Evolutionary conservation across 768 basidiomycete genomes (phyloP).

Genomic region (Hygrophorus pudorinus): DNA sequence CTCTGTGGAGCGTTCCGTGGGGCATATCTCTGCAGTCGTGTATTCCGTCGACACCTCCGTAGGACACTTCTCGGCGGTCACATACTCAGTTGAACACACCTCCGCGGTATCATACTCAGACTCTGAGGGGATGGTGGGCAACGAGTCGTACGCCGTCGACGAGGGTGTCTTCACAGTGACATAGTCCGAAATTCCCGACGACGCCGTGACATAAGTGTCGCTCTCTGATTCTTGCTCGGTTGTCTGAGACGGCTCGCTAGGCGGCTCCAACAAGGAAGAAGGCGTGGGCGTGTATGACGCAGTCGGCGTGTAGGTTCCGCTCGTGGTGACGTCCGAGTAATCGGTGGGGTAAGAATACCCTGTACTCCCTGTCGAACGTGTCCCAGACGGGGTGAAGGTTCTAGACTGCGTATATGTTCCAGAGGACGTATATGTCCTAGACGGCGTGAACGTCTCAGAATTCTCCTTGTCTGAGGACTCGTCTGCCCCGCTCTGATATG

Average conservation of each 20-base stretch:
- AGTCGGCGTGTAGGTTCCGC: constrained; percentile 12
- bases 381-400: constrained; percentile 8
- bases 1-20: constrained; percentile 18
- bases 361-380: constrained; percentile 11
- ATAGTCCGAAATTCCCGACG: constrained; percentile 45
- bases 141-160: constrained; percentile 39
- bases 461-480: constrained; percentile 53
- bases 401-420: constrained; percentile 8
- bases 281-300: constrained; percentile 13
- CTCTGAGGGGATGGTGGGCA: constrained; percentile 52
- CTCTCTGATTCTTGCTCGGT: constrained; percentile 22
- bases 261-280: constrained; percentile 25
- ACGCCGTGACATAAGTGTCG: constrained; percentile 32
- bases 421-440: constrained; percentile 2
- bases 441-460: constrained; percentile 11
- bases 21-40: constrained; percentile 37
- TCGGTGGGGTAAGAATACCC: constrained; percentile 36
- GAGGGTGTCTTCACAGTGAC: constrained; percentile 31
- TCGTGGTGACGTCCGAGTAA: constrained; percentile 29
- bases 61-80: constrained; percentile 36
- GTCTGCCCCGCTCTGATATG: constrained; percentile 26
- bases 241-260: constrained; percentile 15
- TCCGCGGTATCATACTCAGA: constrained; percentile 25
- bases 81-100: constrained; percentile 23
- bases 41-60: constrained; percentile 30